Conservation (phyloP, 768 basidiomycete genomes). For the Clitopilus passeckerianus region DNA sequence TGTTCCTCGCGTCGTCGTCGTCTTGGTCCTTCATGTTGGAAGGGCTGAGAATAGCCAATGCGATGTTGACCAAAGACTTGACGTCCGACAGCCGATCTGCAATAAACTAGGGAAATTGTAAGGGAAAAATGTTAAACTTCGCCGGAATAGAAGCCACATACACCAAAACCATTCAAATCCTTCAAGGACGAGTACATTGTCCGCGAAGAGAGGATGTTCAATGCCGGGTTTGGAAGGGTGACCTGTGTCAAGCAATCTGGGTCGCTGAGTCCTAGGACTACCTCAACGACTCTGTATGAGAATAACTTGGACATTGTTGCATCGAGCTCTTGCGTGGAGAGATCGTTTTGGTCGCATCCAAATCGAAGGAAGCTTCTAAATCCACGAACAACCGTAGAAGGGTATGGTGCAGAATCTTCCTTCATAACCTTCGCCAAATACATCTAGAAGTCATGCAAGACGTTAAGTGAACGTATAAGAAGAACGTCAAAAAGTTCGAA, state of each 20-base stretch:
- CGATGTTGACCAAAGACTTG: background rate
- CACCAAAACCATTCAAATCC: background rate
- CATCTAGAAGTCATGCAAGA: no score
- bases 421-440: no score
- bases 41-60: background rate
- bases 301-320: no score
- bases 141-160: background rate
- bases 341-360: no score
- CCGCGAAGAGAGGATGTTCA: background rate
- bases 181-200: background rate
- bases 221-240: background rate
- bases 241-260: background rate
- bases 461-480: background rate
- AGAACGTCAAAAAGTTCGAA: background rate
- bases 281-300: no score
- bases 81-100: background rate
- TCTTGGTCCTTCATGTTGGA: background rate
- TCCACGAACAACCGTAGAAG: no score
- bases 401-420: no score
- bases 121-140: background rate
- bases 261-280: background rate
- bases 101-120: background rate
- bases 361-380: no score
- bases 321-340: no score
- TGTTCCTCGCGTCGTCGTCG: background rate